Evolutionary conservation across 2,329 filamentous ascomycete species (phyloP).

Genomic region (Neopestalotiopsis sp.): DNA sequence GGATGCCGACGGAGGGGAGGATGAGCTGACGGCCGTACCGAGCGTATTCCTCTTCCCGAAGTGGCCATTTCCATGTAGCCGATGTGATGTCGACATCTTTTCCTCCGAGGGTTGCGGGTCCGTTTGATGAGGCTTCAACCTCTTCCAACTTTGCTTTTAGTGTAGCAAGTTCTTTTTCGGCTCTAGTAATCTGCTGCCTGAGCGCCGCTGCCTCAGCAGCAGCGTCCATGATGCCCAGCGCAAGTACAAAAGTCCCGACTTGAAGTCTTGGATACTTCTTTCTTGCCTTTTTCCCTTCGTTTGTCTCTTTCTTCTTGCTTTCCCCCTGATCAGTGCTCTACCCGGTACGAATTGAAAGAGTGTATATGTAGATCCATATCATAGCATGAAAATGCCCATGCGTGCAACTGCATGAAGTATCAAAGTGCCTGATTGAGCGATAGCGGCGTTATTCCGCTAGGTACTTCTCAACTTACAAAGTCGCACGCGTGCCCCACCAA

Average conservation of each 20-base stretch:
- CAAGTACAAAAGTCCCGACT: neutral
- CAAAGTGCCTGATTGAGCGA: neutral
- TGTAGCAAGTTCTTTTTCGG: conserved; percentile 52
- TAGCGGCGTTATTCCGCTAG: neutral
- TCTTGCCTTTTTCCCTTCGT: too few relatives aligned
- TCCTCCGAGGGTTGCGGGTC: neutral
- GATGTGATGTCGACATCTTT: neutral
- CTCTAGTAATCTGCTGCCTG: conserved; percentile 50
- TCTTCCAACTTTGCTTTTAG: conserved; percentile 50
- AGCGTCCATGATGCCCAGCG: conserved; percentile 38
- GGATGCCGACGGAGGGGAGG: conserved; percentile 78
- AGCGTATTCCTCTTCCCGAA: conserved; percentile 75
- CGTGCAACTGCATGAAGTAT: neutral
- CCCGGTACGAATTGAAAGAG: too few relatives aligned
- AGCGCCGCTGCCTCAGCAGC: conserved; percentile 42
- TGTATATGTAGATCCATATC: too few relatives aligned
- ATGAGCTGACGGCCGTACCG: conserved; percentile 93
- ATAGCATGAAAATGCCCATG: neutral
- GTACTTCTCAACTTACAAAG: too few relatives aligned
- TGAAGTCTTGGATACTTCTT: neutral
- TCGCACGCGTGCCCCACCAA: neutral
- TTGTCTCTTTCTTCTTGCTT: too few relatives aligned
- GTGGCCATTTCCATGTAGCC: conserved; percentile 64
- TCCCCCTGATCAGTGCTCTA: too few relatives aligned
- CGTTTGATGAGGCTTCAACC: conserved; percentile 35